Percentiles rank a stretch among this genome's conserved stretches.
Evolutionary conservation across 2,329 filamentous ascomycete species (phyloP).

Genomic region (Didymella exigua): DNA sequence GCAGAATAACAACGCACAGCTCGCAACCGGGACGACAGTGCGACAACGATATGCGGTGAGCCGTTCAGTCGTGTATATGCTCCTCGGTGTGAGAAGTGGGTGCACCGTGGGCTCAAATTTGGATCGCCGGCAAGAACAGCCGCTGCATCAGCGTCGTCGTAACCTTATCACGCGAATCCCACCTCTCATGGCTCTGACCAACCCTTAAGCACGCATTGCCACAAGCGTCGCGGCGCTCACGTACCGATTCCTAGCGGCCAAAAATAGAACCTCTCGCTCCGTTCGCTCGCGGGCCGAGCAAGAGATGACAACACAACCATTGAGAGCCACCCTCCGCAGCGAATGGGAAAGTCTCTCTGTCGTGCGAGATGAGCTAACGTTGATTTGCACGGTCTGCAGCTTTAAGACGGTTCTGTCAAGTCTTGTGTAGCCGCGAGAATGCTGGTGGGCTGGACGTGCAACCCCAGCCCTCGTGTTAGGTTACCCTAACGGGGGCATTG

Average conservation of each 20-base stretch:
- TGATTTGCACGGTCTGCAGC: constrained; percentile 28
- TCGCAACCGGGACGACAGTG: constrained; percentile 12
- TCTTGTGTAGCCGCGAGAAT: constrained; percentile 24
- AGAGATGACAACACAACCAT: constrained; percentile 22
- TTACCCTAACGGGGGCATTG: constrained; percentile 24
- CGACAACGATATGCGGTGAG: constrained; percentile 4
- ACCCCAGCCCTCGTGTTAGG: constrained; percentile 21
- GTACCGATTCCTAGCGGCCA: constrained; percentile 12
- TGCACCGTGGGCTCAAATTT: constrained; percentile 9
- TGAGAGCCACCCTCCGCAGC: constrained; percentile 23
- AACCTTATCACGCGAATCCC: constrained; percentile 11
- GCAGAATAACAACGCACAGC: constrained; percentile 7
- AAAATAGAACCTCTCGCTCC: not conserved
- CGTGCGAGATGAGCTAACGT: constrained; percentile 31
- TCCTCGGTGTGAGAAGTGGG: not conserved
- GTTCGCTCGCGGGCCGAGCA: constrained; percentile 2
- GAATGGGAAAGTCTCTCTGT: constrained; percentile 33
- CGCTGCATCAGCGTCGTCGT: constrained; percentile 15
- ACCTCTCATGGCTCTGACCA: constrained; percentile 18
- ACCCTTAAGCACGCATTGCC: constrained; percentile 17
- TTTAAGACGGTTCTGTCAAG: constrained; percentile 28
- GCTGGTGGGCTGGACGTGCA: constrained; percentile 29
- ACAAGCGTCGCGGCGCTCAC: constrained; percentile 24
- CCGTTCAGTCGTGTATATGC: not conserved
- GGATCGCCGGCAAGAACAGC: constrained; percentile 12